Evolutionary conservation across 768 basidiomycete species (phyloP).

Genomic region (Mycena latifolia): DNA sequence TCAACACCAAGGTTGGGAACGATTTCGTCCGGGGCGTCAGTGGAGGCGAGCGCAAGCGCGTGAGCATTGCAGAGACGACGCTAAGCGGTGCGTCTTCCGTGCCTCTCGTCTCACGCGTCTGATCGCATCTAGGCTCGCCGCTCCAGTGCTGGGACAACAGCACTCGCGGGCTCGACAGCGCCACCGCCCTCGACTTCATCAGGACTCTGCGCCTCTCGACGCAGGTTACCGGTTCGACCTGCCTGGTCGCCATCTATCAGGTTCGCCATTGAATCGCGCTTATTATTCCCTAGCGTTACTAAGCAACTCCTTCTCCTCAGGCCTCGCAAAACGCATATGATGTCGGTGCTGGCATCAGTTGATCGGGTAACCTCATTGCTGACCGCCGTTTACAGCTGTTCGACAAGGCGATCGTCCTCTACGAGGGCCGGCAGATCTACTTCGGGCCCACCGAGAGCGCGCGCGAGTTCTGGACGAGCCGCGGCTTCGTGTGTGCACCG

Average conservation of each 20-base stretch:
- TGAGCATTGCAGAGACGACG: constrained; percentile 66
- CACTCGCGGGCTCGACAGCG: constrained; percentile 42
- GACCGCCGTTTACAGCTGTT: constrained; percentile 42
- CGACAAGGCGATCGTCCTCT: constrained; percentile 60
- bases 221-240: constrained; percentile 54
- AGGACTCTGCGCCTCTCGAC: constrained; percentile 55
- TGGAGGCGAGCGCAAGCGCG: constrained; percentile 72
- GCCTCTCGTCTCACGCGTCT: not conserved
- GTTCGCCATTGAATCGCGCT: not conserved
- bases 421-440: constrained; percentile 62
- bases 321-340: constrained; percentile 56
- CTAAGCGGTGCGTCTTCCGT: constrained; percentile 49
- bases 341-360: constrained; percentile 30
- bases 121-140: constrained; percentile 34
- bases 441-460: constrained; percentile 56
- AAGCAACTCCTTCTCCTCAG: not conserved
- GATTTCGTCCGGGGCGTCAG: constrained; percentile 68
- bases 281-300: not conserved
- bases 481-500: constrained; percentile 59
- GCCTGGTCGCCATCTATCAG: constrained; percentile 60
- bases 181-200: constrained; percentile 59
- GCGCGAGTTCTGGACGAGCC: constrained; percentile 55
- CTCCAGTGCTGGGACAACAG: constrained; percentile 65
- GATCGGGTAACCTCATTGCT: not conserved
- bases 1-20: constrained; percentile 73